Conservation (phyloP, 2,329 filamentous ascomycete species). For the Lachnellula hyalina region DNA sequence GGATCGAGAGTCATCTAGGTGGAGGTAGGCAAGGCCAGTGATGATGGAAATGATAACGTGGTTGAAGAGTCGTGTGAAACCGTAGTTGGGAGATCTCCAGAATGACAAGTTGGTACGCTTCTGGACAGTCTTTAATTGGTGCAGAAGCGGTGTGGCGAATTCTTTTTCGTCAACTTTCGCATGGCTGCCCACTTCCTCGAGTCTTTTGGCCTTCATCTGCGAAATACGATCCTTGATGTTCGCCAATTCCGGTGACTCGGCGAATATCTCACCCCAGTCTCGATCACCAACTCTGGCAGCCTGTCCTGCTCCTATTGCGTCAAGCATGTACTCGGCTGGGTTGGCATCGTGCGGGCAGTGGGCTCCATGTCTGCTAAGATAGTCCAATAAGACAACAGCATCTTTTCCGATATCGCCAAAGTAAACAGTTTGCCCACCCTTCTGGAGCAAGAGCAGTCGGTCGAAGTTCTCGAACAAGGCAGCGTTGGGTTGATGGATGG, state of each 20-base stretch:
- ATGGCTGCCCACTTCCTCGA: constrained; percentile 37
- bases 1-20: constrained; percentile 68
- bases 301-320: constrained; percentile 60
- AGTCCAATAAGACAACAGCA: constrained; percentile 49
- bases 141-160: constrained; percentile 73
- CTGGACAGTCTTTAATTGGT: constrained; percentile 74
- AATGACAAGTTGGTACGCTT: constrained; percentile 70
- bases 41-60: constrained; percentile 74
- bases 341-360: constrained; percentile 49
- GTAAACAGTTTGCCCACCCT: constrained; percentile 61
- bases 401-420: constrained; percentile 63
- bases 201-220: constrained; percentile 48
- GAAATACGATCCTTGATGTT: constrained; percentile 50
- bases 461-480: constrained; percentile 67
- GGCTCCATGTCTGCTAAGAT: constrained; percentile 40
- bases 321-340: constrained; percentile 50
- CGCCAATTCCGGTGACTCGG: constrained; percentile 51
- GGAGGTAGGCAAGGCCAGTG: constrained; percentile 73
- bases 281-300: constrained; percentile 55
- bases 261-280: constrained; percentile 61
- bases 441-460: constrained; percentile 56
- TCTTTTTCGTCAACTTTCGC: constrained; percentile 53
- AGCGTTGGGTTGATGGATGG: constrained; percentile 67
- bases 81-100: constrained; percentile 84
- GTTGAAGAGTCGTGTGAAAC: constrained; percentile 82